Base-by-base conservation (phyloP, 208 protist species). In the Novymonas esmeraldas region DNA sequence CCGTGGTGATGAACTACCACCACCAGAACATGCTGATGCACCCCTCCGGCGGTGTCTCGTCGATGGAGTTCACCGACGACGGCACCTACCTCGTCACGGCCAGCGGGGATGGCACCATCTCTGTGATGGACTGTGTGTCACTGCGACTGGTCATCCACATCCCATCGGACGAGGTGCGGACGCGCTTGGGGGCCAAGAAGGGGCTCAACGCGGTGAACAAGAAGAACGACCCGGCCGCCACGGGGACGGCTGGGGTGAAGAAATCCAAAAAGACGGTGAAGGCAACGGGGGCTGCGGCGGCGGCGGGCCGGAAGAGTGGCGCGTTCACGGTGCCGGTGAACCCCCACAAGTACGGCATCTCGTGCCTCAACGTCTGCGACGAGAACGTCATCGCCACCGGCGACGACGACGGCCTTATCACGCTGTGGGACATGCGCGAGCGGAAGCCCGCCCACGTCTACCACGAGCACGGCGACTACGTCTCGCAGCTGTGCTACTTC, bases 41-140 rank as follows among this genome's bases (percentile, higher is more conserved):
- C 64, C 90, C 87, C 4, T 70, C 56, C 0, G 91, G 88, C 31
- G 71, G 76, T 56, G 74, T 94, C 28, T 77, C 88, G 22, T 60
- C 82, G n/a, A 84, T 96, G 75, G 88, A 96, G 81, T 96, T 96
- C 71, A 96, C 91, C 3, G 91, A 94, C 66, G 85, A 94, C 61
- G 91, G 91, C 13, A 64, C 72, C 24, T 92, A 96, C 51, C 76
- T 96, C 14, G 91, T 94, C 4, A 86, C 84, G 33, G 82, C 71
- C 18, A 93, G 91, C 56, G 88, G 91, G 68, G 91, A 96, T 69
- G 70, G 83, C 51, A 90, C 78, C 41, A 79, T 96, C 24, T 87
- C 77, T 45, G 88, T 96, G 24, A 56, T 96, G 70, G 91, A 96
- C 79, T 96, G 91, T 60, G 84, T 87, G 14, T 76, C 85, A 20